Evolutionary conservation across 768 basidiomycete genomes (phyloP), one percentile per base, ranked within the genome.

Genomic region (Podaxis carcinomalis): DNA sequence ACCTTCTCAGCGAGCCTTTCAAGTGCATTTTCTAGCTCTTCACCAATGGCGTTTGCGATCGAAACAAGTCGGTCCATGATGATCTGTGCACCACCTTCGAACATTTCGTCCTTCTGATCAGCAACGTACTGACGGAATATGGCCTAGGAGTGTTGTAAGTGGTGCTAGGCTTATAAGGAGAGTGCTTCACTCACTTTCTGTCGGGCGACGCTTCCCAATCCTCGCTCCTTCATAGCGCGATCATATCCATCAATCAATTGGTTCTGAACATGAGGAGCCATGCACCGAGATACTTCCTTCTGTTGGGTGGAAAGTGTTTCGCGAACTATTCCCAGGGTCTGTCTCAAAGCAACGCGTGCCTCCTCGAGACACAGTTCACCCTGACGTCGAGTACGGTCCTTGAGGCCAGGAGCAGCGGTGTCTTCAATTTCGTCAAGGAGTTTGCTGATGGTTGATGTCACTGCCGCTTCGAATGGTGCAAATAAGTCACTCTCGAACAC

Each of bases 401-500:
- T 80, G 16, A 87, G 73, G 4, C 83, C 83, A 36, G 67, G 59
- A 0, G 83, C 77, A 16, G 85, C 81, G 1, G 80, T 78, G 1
- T 74, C 72, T 66, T 84, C 81, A 21, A 87, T 73, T 39, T 84
- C 83, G 56, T 75, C 66, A n/a, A 85, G 68, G 2, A 87, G 73
- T 23, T 74, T 68, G 49, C 73, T 72, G 61, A 87, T 78, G 1
- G 74, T 67, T 0, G 61, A 58, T 25, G 72, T 68, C 5, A 77
- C 74, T 1, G 73, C 70, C 4, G 66, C 58, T 62, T 83, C 79
- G 61, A 87, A 81, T 5, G 76, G 67, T 1, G 69, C 73, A 65
- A 87, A 84, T 9, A 86, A 70, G 64, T 86, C 82, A 0, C 79
- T 75, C 67, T 87, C 84, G 62, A 86, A 87, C n/a, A 86, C 74